Percentiles rank a stretch among this genome's conserved stretches.
Evolutionary conservation across 2,329 filamentous ascomycete genomes (phyloP).

Genomic region (Monilinia vaccinii-corymbosi): DNA sequence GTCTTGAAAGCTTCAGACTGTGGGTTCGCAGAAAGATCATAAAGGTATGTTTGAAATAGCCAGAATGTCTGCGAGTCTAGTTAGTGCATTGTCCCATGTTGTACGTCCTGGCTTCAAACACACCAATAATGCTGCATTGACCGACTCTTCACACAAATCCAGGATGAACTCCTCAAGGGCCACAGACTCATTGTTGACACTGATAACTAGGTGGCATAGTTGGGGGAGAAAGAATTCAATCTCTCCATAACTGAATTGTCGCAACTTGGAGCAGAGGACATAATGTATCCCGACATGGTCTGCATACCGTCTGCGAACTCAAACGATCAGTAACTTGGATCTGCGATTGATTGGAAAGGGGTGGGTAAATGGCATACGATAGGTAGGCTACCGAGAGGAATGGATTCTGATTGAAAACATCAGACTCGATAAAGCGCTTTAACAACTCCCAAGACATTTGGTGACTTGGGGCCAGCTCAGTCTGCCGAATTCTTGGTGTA

Average conservation of each 20-base stretch:
- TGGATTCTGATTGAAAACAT: constrained; percentile 87
- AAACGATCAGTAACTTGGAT: constrained; percentile 3
- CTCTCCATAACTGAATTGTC: constrained; percentile 82
- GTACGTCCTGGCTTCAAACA: constrained; percentile 27
- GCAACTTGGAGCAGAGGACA: constrained; percentile 79
- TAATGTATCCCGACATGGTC: constrained; percentile 87
- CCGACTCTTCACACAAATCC: constrained; percentile 79
- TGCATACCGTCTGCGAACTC: constrained; percentile 60
- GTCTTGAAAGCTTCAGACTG: constrained; percentile 72
- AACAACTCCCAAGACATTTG: constrained; percentile 76
- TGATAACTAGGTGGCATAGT: constrained; percentile 80
- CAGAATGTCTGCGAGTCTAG: constrained; percentile 61
- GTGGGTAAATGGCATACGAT: constrained; percentile 45
- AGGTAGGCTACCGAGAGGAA: constrained; percentile 84
- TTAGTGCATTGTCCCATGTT: constrained; percentile 14
- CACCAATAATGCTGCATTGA: constrained; percentile 75
- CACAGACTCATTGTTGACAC: constrained; percentile 86
- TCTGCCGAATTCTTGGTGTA: constrained; percentile 8
- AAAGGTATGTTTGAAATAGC: constrained; percentile 81
- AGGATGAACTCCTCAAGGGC: constrained; percentile 80
- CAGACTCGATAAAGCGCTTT: constrained; percentile 84
- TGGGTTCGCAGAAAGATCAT: constrained; percentile 67
- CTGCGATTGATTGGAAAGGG: constrained; percentile 4
- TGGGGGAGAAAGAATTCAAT: constrained; percentile 89
- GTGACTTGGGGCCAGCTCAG: constrained; percentile 9